Conservation (phyloP, 768 basidiomycete genomes). For the Hydnomerulius pinastri region DNA sequence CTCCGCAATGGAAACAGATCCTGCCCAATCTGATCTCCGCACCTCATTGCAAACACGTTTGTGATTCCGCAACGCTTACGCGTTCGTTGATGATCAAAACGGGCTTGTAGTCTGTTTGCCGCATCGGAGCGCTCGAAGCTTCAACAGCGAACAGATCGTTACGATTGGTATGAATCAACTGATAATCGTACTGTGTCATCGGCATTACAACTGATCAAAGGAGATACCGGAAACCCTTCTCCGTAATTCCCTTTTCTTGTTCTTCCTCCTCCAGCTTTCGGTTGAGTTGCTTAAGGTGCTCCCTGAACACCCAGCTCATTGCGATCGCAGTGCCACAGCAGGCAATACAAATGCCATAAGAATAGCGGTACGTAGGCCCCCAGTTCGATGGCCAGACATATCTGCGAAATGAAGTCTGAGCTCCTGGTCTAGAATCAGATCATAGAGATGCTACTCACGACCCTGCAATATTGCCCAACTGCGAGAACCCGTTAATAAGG, state of each 20-base stretch:
- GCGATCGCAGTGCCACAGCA: conserved; percentile 52
- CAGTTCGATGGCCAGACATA: conserved; percentile 69
- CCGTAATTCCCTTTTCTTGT: conserved; percentile 41
- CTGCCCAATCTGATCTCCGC: not conserved
- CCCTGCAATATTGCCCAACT: conserved; percentile 83
- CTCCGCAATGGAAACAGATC: not conserved
- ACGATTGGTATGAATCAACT: not conserved
- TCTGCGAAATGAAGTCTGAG: conserved; percentile 29
- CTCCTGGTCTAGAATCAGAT: not conserved
- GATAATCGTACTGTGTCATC: too few relatives aligned
- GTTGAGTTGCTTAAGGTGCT: conserved; percentile 46
- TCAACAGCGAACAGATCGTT: too few relatives aligned
- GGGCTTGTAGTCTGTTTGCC: too few relatives aligned
- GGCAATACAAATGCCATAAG: conserved; percentile 73
- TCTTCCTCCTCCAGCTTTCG: conserved; percentile 37
- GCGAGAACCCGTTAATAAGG: conserved; percentile 78
- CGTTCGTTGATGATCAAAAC: not conserved
- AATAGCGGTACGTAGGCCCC: conserved; percentile 72
- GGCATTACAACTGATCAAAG: conserved; percentile 38
- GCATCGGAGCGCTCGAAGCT: too few relatives aligned
- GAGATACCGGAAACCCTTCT: conserved; percentile 53
- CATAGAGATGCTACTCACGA: conserved; percentile 52
- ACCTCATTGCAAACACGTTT: conserved; percentile 3
- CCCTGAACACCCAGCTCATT: conserved; percentile 50
- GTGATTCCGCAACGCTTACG: not conserved